A percentile compares a stretch with the other conserved stretches of the same genome.
Conservation (phyloP, 257 asterid species). For the Nicotiana knightiana region DNA sequence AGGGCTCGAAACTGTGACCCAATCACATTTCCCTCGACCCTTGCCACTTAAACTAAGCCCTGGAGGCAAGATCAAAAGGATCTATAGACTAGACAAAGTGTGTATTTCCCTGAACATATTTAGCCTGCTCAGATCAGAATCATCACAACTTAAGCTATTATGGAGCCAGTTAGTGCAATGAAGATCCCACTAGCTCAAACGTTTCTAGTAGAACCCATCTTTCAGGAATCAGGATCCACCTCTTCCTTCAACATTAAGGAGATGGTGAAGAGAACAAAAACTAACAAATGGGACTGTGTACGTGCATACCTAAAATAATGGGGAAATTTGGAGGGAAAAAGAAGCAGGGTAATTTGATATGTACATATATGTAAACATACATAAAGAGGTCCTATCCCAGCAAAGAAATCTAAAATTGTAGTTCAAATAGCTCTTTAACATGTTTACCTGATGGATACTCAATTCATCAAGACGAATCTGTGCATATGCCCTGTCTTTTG, state of each 20-base stretch:
- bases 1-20: too few species aligned
- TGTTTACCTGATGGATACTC: constrained; percentile 54
- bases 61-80: not conserved
- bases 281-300: not conserved
- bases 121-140: not conserved
- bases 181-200: not conserved
- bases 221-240: not conserved
- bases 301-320: not conserved
- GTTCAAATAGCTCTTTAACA: not conserved
- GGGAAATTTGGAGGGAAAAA: not conserved
- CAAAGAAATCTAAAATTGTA: not conserved
- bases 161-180: not conserved
- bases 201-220: not conserved
- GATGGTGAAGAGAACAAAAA: not conserved
- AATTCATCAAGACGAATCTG: constrained; percentile 62
- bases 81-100: not conserved
- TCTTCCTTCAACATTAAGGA: too few species aligned
- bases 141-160: not conserved
- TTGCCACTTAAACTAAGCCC: too few species aligned
- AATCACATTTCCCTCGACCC: too few species aligned
- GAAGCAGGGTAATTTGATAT: not conserved
- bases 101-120: not conserved
- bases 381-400: not conserved
- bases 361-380: not conserved
- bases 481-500: constrained; percentile 60